A percentile compares a stretch with the other conserved stretches of the same genome.
phyloP scores from a whole-genome alignment of 495 filamentous ascomycete genomes.

The Aspergillus diversus region DNA sequence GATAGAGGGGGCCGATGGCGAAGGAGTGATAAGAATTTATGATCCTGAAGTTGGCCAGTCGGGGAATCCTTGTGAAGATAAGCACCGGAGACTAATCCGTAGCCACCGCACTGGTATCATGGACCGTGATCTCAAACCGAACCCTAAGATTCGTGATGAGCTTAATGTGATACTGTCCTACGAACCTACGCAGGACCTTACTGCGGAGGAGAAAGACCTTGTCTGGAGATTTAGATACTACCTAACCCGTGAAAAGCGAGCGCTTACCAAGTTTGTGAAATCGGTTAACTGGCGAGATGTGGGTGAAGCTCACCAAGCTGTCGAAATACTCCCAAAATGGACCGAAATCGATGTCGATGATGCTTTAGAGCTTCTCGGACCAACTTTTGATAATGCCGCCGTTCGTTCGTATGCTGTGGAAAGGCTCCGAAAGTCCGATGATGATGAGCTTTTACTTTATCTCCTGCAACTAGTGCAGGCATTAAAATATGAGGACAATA shows the following conservation, averaged over 20 bases:
- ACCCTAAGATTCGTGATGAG: slow-evolving; percentile 94
- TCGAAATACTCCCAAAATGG: slow-evolving; percentile 90
- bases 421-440: slow-evolving; percentile 85
- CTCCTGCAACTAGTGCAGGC: slow-evolving; percentile 95
- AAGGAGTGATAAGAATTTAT: slow-evolving; percentile 76
- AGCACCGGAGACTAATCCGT: slow-evolving; percentile 87
- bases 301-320: slow-evolving; percentile 85
- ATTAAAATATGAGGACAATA: slow-evolving; percentile 87
- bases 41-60: slow-evolving; percentile 87
- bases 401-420: slow-evolving; percentile 95
- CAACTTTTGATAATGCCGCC: slow-evolving; percentile 82
- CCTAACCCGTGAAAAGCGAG: slow-evolving; percentile 87
- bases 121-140: slow-evolving; percentile 92
- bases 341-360: slow-evolving; percentile 97
- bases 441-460: slow-evolving; percentile 91
- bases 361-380: slow-evolving; percentile 90
- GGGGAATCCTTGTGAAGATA: slow-evolving; percentile 94
- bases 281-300: slow-evolving; percentile 90
- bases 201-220: slow-evolving; percentile 88
- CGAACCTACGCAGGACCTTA: slow-evolving; percentile 86
- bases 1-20: slow-evolving; percentile 64
- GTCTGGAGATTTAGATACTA: slow-evolving; percentile 97
- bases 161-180: slow-evolving; percentile 90
- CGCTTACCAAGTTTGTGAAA: slow-evolving; percentile 96
- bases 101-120: slow-evolving; percentile 91